Base-by-base conservation (phyloP, 192 early-diverging fungal genomes). In the Podila clonocystis region DNA sequence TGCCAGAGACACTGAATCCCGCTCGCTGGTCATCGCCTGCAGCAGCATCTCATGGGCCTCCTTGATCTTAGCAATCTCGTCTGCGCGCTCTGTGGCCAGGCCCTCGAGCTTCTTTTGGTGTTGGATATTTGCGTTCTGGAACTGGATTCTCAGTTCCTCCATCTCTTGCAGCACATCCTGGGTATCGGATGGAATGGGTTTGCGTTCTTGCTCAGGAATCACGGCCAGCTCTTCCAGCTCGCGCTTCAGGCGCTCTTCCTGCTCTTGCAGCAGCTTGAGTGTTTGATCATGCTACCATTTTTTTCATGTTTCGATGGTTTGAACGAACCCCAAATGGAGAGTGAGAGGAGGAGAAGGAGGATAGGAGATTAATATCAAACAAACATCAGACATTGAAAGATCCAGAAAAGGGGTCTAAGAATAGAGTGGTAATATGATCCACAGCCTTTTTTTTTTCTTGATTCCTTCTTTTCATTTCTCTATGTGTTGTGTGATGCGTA, bases 271-370 rank as follows among this genome's bases (percentile, higher is more conserved):
- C 13, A 80, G 62, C 33, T 68, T 72, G 19, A 80, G 70, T 5
- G 77, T 80, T 62, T 80, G 63, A 58, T 73, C 77, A 69, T 80
- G 77, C 77, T 80, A 36, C 34, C 20, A n/a, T 45, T 55, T 55
- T 52, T 55, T 22, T 55, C n/a, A 22, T 52, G 50, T 52, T 52
- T 52, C 9, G 7, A n/a, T 17, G 8, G 50, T 52, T n/a, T n/a
- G 33, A 15, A 52, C n/a, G 19, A 52, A 11, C 19, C 1, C 45
- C 38, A 3, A 24, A 22, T 38, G 9, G 17, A 34, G 38, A 41
- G 24, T 12, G 22, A 26, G 26, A 60, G 61, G 24, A 65, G 28
- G 17, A 62, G 19, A 59, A 41, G 17, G 50, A 36, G 19, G 61
- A 22, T 29, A 29, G n/a, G 57, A n/a, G 9, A 73, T 57, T 65